These are phyloP conservation scores for Xylaria curta DNA, from an alignment of 495 filamentous ascomycete genomes.

Conservation along the genomic window DNA sequence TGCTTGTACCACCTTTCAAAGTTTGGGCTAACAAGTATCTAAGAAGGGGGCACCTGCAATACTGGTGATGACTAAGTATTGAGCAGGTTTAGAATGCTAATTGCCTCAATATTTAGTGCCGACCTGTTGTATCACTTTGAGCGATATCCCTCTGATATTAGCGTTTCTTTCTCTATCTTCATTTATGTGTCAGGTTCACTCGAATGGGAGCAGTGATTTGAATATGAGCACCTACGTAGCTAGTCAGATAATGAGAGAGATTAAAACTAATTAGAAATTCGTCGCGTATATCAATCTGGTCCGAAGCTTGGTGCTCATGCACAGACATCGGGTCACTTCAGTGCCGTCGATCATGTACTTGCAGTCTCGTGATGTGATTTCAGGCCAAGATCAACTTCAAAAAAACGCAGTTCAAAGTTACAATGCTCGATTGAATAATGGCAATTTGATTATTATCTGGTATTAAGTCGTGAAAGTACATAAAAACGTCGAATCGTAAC, in stretches of 20 bases:
- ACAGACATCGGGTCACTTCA: background rate
- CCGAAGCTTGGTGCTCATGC: background rate
- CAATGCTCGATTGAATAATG: background rate
- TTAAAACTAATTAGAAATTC: background rate
- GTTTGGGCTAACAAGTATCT: background rate
- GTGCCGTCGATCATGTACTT: background rate
- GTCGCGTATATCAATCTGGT: no score
- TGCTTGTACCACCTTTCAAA: slow-evolving; percentile 11
- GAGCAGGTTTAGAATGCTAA: background rate
- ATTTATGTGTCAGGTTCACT: no score
- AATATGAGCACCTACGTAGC: background rate
- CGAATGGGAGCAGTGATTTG: background rate
- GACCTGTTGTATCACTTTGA: no score
- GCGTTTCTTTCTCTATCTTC: background rate
- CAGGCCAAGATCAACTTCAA: background rate
- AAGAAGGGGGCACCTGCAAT: background rate
- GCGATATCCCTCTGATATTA: background rate
- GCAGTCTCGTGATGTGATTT: background rate
- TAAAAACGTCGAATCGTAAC: background rate
- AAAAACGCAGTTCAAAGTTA: background rate
- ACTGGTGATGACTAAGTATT: background rate
- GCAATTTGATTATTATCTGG: background rate
- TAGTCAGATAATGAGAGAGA: background rate
- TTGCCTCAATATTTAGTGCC: background rate
- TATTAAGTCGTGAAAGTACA: background rate